These are phyloP conservation scores for Eucalyptus polybractea DNA, from an alignment of 345 rosid species.

Conservation along the genomic window DNA sequence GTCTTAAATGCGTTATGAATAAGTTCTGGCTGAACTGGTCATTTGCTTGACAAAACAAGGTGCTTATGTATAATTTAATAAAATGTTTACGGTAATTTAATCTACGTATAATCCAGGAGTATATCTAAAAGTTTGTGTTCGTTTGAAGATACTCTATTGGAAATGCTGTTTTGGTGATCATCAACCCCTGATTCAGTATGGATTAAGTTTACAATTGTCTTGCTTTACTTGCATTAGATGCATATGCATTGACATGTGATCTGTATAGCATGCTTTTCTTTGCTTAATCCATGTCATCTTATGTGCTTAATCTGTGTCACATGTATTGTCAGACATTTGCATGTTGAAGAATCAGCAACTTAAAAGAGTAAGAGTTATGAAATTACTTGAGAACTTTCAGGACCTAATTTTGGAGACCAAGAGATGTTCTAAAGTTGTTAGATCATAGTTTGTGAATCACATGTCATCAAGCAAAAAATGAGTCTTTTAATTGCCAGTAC, in stretches of 20 bases:
- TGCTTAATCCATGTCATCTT: too few relatives aligned
- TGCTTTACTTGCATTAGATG: background rate
- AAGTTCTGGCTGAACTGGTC: background rate
- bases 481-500: background rate
- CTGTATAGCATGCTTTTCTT: background rate
- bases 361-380: background rate
- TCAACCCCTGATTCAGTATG: background rate
- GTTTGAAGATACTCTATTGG: background rate
- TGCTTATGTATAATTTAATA: background rate
- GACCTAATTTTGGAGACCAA: too few relatives aligned
- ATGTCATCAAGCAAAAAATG: background rate
- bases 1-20: too few relatives aligned
- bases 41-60: background rate
- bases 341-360: background rate
- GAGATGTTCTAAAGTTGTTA: too few relatives aligned
- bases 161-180: background rate
- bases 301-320: too few relatives aligned
- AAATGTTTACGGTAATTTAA: background rate
- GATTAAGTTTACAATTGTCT: background rate
- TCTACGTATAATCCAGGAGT: background rate
- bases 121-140: background rate
- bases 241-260: background rate
- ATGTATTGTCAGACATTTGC: too few relatives aligned
- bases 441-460: background rate
- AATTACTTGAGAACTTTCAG: too few relatives aligned